Base-by-base conservation (phyloP, 139 green algal species). In the Ettlia oleoabundans region DNA sequence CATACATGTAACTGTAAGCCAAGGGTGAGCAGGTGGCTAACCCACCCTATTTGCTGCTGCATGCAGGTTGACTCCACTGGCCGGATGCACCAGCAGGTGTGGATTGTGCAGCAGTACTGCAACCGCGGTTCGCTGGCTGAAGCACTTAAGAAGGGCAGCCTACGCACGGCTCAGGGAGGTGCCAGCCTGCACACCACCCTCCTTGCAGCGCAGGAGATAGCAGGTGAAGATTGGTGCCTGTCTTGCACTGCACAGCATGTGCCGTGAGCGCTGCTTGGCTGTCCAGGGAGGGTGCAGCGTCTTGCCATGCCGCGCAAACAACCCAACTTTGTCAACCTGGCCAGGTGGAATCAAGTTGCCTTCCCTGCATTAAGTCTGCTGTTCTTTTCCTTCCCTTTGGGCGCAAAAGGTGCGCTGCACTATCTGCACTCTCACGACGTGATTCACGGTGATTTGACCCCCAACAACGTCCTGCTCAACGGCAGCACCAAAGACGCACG, bases 31-130 rank as follows among this genome's bases (percentile, higher is more conserved):
- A n/a, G n/a, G n/a, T n/a, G n/a, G n/a, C n/a, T n/a, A n/a, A n/a
- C n/a, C n/a, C n/a, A n/a, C n/a, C n/a, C n/a, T n/a, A n/a, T n/a
- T n/a, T n/a, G n/a, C n/a, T n/a, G n/a, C n/a, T n/a, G n/a, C n/a
- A n/a, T n/a, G n/a, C n/a, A n/a, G n/a, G n/a, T n/a, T n/a, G n/a
- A n/a, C n/a, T n/a, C n/a, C n/a, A n/a, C n/a, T n/a, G n/a, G n/a
- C n/a, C n/a, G n/a, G n/a, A n/a, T 70, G 21, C 69, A 81, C 47
- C 66, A 74, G 73, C 82, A 94, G 82, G 89, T 86, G 28, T 94
- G 91, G 91, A 86, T 93, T 47, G 71, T 94, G 22, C 82, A 93
- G 85, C 85, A 91, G 83, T 90, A 86, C 51, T 91, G 87, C 71
- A 43, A 53, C 41, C 73, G 58, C 6, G 88, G 88, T 69, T 85